phyloP scores from a whole-genome alignment of 2,329 filamentous ascomycete species.

The Stagonosporopsis tanaceti region DNA sequence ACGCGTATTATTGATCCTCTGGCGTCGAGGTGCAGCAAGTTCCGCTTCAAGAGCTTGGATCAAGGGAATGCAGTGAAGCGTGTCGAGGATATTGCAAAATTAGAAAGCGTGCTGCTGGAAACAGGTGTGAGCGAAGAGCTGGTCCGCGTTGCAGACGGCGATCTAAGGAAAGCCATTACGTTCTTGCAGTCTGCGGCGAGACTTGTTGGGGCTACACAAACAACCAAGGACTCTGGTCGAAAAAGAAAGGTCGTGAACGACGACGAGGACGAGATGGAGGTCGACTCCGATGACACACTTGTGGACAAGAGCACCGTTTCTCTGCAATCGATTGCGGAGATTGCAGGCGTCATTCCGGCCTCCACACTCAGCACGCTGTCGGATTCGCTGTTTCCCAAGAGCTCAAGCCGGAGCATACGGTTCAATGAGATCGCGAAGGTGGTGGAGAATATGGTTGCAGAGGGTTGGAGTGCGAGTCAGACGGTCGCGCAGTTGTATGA shows the following conservation, averaged over 20 bases:
- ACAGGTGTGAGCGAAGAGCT: slow-evolving; percentile 83
- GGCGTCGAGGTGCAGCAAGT: slow-evolving; percentile 92
- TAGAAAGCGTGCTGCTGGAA: slow-evolving; percentile 79
- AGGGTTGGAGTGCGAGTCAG: slow-evolving; percentile 95
- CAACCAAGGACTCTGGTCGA: slow-evolving; percentile 42
- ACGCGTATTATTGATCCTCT: slow-evolving; percentile 97
- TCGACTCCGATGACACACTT: slow-evolving; percentile 39
- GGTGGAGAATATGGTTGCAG: slow-evolving; percentile 89
- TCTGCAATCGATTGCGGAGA: slow-evolving; percentile 85
- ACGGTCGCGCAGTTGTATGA: slow-evolving; percentile 87
- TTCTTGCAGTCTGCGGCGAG: slow-evolving; percentile 94
- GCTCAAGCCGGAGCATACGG: slow-evolving; percentile 54
- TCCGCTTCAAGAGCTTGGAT: slow-evolving; percentile 95
- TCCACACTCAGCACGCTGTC: slow-evolving; percentile 74
- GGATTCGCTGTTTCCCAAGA: slow-evolving; percentile 74
- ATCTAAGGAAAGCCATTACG: slow-evolving; percentile 94
- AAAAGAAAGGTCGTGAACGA: slow-evolving; percentile 55
- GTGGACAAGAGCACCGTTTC: slow-evolving; percentile 56
- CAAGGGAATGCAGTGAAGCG: slow-evolving; percentile 81
- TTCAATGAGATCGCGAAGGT: slow-evolving; percentile 80
- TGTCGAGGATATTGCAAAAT: slow-evolving; percentile 80
- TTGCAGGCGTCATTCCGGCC: slow-evolving; percentile 90
- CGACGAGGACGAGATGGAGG: slow-evolving; percentile 62
- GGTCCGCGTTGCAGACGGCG: slow-evolving; percentile 88
- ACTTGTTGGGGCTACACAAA: slow-evolving; percentile 72